Percentiles rank a stretch among this genome's conserved stretches.
Evolutionary conservation across 441 rosid genomes (phyloP).

Genomic region (Aquilaria agallochum): DNA sequence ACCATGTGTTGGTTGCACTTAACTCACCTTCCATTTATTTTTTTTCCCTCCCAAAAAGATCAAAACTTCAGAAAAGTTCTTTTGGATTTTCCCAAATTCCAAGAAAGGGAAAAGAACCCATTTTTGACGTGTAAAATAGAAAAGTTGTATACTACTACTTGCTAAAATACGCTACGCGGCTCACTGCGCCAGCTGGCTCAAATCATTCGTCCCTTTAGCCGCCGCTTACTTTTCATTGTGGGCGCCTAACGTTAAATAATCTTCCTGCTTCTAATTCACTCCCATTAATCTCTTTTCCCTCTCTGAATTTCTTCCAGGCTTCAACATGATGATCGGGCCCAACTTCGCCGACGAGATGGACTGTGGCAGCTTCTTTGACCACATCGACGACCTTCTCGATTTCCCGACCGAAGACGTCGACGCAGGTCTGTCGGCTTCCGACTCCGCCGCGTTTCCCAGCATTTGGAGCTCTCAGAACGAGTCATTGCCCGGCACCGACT

Average conservation of each 20-base stretch:
- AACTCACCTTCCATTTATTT: too few species aligned
- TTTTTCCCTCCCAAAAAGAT: too few species aligned
- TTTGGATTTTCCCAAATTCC: too few species aligned
- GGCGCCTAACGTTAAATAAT: background rate
- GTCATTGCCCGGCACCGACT: slow-evolving; percentile 59
- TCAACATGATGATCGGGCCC: slow-evolving; percentile 48
- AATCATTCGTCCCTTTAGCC: background rate
- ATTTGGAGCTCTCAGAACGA: slow-evolving; percentile 63
- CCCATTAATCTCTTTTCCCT: background rate
- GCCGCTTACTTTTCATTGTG: background rate
- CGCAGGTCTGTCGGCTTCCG: slow-evolving; percentile 24
- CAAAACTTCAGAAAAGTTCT: too few species aligned
- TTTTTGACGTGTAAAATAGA: too few species aligned
- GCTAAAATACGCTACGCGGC: slow-evolving; percentile 23
- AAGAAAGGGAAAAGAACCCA: too few species aligned
- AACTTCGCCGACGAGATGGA: slow-evolving; percentile 80
- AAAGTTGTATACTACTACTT: background rate
- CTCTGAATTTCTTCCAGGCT: slow-evolving; percentile 23
- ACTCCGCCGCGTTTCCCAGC: slow-evolving; percentile 42
- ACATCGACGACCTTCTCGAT: slow-evolving; percentile 87
- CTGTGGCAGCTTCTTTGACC: slow-evolving; percentile 93
- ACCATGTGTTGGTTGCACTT: too few species aligned
- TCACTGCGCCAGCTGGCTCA: slow-evolving; percentile 6
- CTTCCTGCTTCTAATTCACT: background rate
- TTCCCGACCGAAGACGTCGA: slow-evolving; percentile 73